Base-by-base conservation (phyloP, 2,329 filamentous ascomycete genomes). In the Fusarium austroafricanum region DNA sequence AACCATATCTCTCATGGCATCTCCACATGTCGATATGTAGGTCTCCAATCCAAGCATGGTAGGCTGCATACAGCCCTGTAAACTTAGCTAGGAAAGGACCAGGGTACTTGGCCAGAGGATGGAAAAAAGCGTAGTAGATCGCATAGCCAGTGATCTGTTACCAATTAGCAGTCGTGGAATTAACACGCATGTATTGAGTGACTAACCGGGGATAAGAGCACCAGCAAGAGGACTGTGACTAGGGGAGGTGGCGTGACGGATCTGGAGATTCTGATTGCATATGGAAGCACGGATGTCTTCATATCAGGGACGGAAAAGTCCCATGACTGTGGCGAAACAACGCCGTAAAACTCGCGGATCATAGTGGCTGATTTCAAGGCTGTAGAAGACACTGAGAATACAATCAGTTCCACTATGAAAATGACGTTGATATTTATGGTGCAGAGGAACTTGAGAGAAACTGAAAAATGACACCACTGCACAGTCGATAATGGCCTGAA, bases 21-120 rank as follows among this genome's bases (percentile, higher is more conserved):
- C 65, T 47, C 18, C 65, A 74, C n/a, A 79, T 75, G 7, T 79
- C 75, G 2, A 77, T 14, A 43, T 80, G 79, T 12, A 76, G 67
- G 33, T 80, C 77, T 0, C 76, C 77, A 46, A 72, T 77, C 71
- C 73, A 79, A 1, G 77, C 76, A 56, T 80, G 73, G 40, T 78
- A 79, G 6, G 75, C 71, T 17, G 67, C 58, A 61, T 77, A 73
- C 21, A 68, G 58, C 45, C 76, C 73, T 21, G 75, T 76, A n/a
- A 79, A 55, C 53, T 75, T 76, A 3, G 75, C 76, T 4, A 78
- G 52, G 14, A 76, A 73, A 1, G 79, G 79, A 1, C 79, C 78
- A 77, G 79, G 53, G 46, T 50, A 56, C 35, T 52, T 52, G 18
- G 53, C 53, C 6, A 51, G 42, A 10, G 53, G 53, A 53, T 81